Evolutionary conservation across 164 flowering plant genomes (phyloP), one percentile per base, ranked within the genome.

Genomic region (Tetracentron sinense): DNA sequence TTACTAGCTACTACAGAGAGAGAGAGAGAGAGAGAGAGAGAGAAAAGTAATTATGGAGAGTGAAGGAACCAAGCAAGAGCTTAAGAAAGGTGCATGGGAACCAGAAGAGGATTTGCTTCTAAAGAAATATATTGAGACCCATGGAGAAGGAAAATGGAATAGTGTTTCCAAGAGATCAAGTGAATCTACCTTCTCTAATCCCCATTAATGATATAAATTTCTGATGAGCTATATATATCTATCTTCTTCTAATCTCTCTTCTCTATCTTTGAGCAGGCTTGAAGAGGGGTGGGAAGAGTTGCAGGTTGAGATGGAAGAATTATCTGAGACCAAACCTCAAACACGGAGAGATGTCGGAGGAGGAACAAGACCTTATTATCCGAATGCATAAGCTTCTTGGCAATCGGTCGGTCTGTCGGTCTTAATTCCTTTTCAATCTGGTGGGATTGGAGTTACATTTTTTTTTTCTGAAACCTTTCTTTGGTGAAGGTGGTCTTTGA

Each of bases 101-200:
- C 83, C 83, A 55, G 85, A 82, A 57, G 89, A 84, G 70, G 89
- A 84, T 50, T 22, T 77, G 68, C 67, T 81, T 49, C 71, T 84
- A 29, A 84, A 64, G 50, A 65, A 74, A 15, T 80, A 82, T 29
- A 74, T 84, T 7, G 86, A 75, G 69, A 64, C 81, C 47, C 81
- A 82, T 61, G 89, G 89, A 22, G 89, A 84, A 65, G 89, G 86
- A n/a, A 77, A 79, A 20, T 84, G 89, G 89, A 68, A 77, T 0
- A 66, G 70, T 61, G 79, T 83, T 16, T 77, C 86, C n/a, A 49
- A 73, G 61, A 77, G 69, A 73, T 75, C 84, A 70, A 84, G 86
- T 78, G 51, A 42, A 0, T n/a, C 46, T 54, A 42, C 26, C 16
- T 42, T 16, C 1, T 31, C 19, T 62, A n/a, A n/a, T n/a, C n/a